Percentiles rank a stretch among this genome's conserved stretches.
These are phyloP conservation scores for Lumnitzera racemosa DNA, from an alignment of 345 rosid species.

Conservation along the genomic window DNA sequence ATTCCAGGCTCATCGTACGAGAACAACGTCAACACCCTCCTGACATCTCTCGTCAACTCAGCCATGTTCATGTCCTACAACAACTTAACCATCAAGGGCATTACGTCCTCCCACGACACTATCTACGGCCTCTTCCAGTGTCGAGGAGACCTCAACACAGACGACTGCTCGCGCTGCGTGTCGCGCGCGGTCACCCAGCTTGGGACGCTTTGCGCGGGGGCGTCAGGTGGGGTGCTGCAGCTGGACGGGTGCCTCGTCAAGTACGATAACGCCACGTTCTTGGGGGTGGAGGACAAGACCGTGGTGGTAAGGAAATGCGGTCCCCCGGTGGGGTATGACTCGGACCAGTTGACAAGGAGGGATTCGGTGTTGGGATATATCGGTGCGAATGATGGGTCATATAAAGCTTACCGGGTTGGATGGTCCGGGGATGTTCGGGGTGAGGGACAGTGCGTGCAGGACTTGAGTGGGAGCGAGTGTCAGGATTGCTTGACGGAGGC, in stretches of 20 bases:
- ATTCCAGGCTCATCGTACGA: slow-evolving; percentile 54
- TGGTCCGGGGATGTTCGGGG: slow-evolving; percentile 45
- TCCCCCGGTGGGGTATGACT: slow-evolving; percentile 29
- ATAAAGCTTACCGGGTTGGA: slow-evolving; percentile 32
- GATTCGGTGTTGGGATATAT: slow-evolving; percentile 54
- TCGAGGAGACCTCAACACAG: slow-evolving; percentile 64
- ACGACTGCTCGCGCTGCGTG: slow-evolving; percentile 65
- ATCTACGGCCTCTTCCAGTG: slow-evolving; percentile 81
- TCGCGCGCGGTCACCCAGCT: slow-evolving; percentile 52
- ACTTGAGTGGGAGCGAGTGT: slow-evolving; percentile 60
- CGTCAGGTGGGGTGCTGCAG: slow-evolving; percentile 63
- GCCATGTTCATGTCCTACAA: slow-evolving; percentile 34
- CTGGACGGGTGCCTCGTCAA: slow-evolving; percentile 66
- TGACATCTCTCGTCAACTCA: slow-evolving; percentile 72
- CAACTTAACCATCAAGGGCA: slow-evolving; percentile 53
- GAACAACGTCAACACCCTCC: slow-evolving; percentile 58
- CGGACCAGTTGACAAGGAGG: slow-evolving; percentile 34
- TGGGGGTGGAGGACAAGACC: slow-evolving; percentile 78
- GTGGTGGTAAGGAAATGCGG: slow-evolving; percentile 62
- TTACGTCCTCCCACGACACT: slow-evolving; percentile 31
- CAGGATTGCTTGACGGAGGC: slow-evolving; percentile 87
- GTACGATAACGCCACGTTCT: slow-evolving; percentile 55
- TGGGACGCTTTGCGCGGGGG: slow-evolving; percentile 40
- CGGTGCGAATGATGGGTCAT: slow-evolving; percentile 34
- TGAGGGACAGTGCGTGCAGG: slow-evolving; percentile 75